Base-by-base conservation (phyloP, 106 monocot genomes). In the Apostasia ramifera region DNA sequence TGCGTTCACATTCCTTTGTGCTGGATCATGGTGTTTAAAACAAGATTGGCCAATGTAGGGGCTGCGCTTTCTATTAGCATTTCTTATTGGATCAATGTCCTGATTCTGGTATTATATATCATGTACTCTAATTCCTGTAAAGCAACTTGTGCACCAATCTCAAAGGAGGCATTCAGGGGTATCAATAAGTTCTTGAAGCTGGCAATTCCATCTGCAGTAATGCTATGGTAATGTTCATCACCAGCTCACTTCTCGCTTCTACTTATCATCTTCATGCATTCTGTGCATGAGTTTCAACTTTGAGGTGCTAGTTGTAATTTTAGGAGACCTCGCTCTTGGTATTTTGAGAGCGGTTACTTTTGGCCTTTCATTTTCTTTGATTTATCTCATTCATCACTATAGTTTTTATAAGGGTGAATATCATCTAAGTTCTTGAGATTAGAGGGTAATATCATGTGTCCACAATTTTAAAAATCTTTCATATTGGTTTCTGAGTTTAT, bases 11-110 rank as follows among this genome's bases (percentile, higher is more conserved):
- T 71, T 40, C 71, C 82, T 59, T 46, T 89, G 3, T 85, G 81
- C 57, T 89, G 89, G 89, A 38, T 47, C 13, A 63, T 89, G n/a
- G 89, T 85, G 2, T 89, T 82, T 72, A 82, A 73, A 63, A 46
- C 82, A 26, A 60, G 66, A 40, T n/a, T 85, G 71, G 75, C 77
- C 14, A 82, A 74, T 68, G 59, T 69, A 6, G 89, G 89, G 7
- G 89, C 89, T 40, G 85, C 89, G 46, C 66, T 90, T 7, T 83
- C 85, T 2, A 77, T 80, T 14, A 78, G 80, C 42, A 66, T 85
- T 62, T 76, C 86, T 3, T 73, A 66, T 57, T 85, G 80, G 82
- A 44, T 73, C 62, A 85, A 90, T 54, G 76, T 65, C 1, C 14
- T 77, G 1, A 63, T 90, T 12, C 78, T 90, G 14, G 83, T 66